A percentile compares a stretch with the other conserved stretches of the same genome.
Evolutionary conservation across 352 stramenopile species (phyloP).

Genomic region (Blastocystis hominis): DNA sequence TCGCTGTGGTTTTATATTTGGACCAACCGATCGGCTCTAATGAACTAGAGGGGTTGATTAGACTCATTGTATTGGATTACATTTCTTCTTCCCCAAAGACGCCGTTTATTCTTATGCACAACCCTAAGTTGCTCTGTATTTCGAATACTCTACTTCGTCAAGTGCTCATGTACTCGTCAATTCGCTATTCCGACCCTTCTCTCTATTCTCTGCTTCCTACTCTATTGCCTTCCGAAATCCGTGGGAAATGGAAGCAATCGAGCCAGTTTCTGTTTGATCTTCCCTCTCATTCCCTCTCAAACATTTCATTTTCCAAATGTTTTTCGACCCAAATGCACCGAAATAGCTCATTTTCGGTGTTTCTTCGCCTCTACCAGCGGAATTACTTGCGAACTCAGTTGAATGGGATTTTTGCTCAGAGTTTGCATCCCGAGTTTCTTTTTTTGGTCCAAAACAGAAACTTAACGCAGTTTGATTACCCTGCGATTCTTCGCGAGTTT

Average conservation of each 20-base stretch:
- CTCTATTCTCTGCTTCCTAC: background rate
- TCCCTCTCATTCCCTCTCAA: background rate
- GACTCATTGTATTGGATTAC: background rate
- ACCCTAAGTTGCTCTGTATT: background rate
- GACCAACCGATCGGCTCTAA: background rate
- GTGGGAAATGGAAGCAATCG: background rate
- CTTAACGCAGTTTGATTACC: background rate
- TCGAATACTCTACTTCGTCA: background rate
- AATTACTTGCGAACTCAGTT: conserved; percentile 2
- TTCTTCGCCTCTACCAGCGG: background rate
- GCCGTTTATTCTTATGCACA: too few species aligned
- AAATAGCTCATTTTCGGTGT: conserved; percentile 30
- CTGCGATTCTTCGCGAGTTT: background rate
- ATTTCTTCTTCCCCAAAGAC: background rate
- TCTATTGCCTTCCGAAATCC: background rate
- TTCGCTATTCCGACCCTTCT: background rate
- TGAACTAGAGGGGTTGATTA: background rate
- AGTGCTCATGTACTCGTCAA: background rate
- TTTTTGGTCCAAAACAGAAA: conserved; percentile 28
- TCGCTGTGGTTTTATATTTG: background rate
- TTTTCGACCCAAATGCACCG: background rate
- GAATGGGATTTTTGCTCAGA: background rate
- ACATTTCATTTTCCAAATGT: background rate
- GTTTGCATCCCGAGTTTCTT: background rate
- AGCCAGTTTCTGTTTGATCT: background rate